Percentiles rank a stretch among this genome's conserved stretches.
Evolutionary conservation across 2,329 filamentous ascomycete species (phyloP).

Genomic region (Ophiocordyceps unilateralis): DNA sequence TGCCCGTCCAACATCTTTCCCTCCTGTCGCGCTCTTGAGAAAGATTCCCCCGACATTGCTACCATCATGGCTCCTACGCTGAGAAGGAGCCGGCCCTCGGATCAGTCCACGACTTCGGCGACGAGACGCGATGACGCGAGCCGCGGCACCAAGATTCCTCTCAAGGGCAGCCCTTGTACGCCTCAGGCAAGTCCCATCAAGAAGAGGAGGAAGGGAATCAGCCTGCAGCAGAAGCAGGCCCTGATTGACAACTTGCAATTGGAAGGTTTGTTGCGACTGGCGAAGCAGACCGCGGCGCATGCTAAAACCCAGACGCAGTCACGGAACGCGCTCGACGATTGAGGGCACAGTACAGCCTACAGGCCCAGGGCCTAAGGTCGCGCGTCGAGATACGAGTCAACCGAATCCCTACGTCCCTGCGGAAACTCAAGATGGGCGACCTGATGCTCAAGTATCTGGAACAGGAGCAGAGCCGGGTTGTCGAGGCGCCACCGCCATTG

Average conservation of each 20-base stretch:
- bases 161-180: slow-evolving; percentile 17
- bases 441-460: slow-evolving; percentile 39
- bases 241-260: slow-evolving; percentile 80
- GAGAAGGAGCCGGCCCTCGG: slow-evolving; percentile 16
- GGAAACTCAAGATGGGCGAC: slow-evolving; percentile 69
- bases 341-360: slow-evolving; percentile 73
- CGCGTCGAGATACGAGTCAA: slow-evolving; percentile 89
- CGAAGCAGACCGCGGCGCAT: background rate
- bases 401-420: slow-evolving; percentile 65
- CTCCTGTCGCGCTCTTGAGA: background rate
- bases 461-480: slow-evolving; percentile 23
- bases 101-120: slow-evolving; percentile 5
- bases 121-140: slow-evolving; percentile 5
- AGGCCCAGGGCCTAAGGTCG: slow-evolving; percentile 68
- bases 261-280: slow-evolving; percentile 44
- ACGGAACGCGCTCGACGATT: slow-evolving; percentile 76
- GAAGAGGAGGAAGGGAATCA: slow-evolving; percentile 44
- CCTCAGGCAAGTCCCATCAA: slow-evolving; percentile 41
- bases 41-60: background rate
- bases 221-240: slow-evolving; percentile 62
- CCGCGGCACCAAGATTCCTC: slow-evolving; percentile 7
- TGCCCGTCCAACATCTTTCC: background rate
- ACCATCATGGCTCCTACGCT: slow-evolving; percentile 29
- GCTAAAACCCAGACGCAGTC: slow-evolving; percentile 31
- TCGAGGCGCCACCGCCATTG: slow-evolving; percentile 24